Evolutionary conservation across 2,329 filamentous ascomycete species (phyloP), one percentile per base, ranked within the genome.

Genomic region (Bertia moriformis): DNA sequence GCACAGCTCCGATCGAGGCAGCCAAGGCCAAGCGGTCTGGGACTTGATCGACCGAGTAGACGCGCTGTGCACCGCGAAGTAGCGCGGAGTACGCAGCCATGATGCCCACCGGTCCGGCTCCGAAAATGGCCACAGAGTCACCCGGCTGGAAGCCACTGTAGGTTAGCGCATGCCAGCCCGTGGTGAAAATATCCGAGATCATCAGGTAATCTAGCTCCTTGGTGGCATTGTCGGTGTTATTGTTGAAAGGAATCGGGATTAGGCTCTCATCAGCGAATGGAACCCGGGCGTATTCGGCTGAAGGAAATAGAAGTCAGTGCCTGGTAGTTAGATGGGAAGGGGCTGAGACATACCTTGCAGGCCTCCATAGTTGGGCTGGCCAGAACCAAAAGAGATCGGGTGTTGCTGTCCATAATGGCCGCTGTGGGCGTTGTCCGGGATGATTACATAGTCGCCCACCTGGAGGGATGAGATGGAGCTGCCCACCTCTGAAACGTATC

Each of bases 101-200:
- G 2, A 52, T 46, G 7, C 50, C 50, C 18, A 51, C 49, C 24
- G 50, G 47, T 4, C 47, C 47, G 2, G 46, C 50, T 15, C 49
- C 50, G 36, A 52, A 51, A 32, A 50, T 44, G 38, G 47, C 47
- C 1, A 52, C 44, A 14, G 41, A 37, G 39, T 52, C 48, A 12
- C 61, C 61, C 0, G 60, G 45, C 40, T 56, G 38, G 45, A 63
- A 63, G 7, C 57, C 57, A 5, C 57, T 50, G 42, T 51, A 51
- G 14, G 49, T 47, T 4, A 64, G 42, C 2, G 51, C 57, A 33
- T 49, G 44, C 60, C 60, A 65, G 4, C 49, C 59, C 1, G 58
- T 61, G 13, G 51, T 44, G 43, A 61, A 60, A 36, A 63, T 59
- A 40, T 62, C 59, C 3, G 49, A 46, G 3, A 57, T 13, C 12